Base-by-base conservation (phyloP, 2,329 filamentous ascomycete species). In the Stenocarpella maydis region DNA sequence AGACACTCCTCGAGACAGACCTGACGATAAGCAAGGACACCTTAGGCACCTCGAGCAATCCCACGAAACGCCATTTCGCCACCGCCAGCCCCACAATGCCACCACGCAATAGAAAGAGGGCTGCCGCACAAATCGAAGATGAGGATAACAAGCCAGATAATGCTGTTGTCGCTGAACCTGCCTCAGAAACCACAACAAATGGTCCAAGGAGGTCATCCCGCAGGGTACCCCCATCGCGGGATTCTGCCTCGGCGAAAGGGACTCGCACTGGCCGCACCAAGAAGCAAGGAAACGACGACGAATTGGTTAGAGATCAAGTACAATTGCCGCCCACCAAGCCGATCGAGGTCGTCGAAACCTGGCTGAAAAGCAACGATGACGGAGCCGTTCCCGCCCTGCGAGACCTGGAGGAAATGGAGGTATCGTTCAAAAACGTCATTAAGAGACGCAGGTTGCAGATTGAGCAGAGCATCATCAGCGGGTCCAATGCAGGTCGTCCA, bases 361-460 rank as follows among this genome's bases (percentile, higher is more conserved):
- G 24, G 5, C 12, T 43, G 12, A 54, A 64, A 24, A 24, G 37
- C 15, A 4, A 39, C 9, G 45, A 68, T 8, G 74, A 78, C 12
- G 77, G 75, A 2, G 78, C 85, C 7, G 75, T 82, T 10, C 72
- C 77, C 3, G 83, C 83, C 21, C 79, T 84, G 70, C 78, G 80
- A n/a, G 78, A 80, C n/a, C 77, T 87, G 31, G 81, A 79, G 6
- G 79, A 84, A 72, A 86, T 87, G 83, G 85, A 87, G 54, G 76
- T 80, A 19, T 77, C 78, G n/a, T 74, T 87, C 3, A 80, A 81
- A 34, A 78, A 76, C 5, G 80, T 79, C 7, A 80, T 82, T 12
- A 83, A 84, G 68, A 79, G 76, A 26, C 84, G 87, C 71, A 84
- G 85, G 43, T 73, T 82, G 0, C 82, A 82, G n/a, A 71, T 87